A percentile compares a stretch with the other conserved stretches of the same genome.
Evolutionary conservation across 352 stramenopile species (phyloP).

Genomic region (Globisporangium orthogonon): DNA sequence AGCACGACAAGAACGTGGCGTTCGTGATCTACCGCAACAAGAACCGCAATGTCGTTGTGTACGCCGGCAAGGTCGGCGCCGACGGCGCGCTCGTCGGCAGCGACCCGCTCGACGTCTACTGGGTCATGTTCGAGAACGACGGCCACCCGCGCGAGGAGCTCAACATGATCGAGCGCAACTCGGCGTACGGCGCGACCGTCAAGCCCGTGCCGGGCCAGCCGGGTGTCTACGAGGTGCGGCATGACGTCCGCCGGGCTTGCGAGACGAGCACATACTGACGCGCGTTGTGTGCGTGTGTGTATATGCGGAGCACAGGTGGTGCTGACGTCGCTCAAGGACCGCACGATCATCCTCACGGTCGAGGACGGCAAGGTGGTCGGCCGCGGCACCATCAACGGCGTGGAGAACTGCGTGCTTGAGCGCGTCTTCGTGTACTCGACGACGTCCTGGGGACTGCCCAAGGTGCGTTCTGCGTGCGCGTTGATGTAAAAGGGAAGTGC

Average conservation of each 20-base stretch:
- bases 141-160: conserved; percentile 70
- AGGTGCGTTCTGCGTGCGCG: conserved; percentile 18
- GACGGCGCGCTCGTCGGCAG: conserved; percentile 56
- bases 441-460: conserved; percentile 82
- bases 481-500: neutral
- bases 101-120: conserved; percentile 82
- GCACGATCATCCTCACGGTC: conserved; percentile 62
- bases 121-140: conserved; percentile 89
- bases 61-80: conserved; percentile 55
- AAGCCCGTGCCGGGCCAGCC: conserved; percentile 62
- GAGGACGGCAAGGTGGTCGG: conserved; percentile 73
- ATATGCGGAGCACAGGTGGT: conserved; percentile 18
- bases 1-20: conserved; percentile 66
- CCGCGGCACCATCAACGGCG: conserved; percentile 64
- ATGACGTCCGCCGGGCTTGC: too few species aligned
- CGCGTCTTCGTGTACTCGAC: conserved; percentile 83
- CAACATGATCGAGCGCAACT: conserved; percentile 85
- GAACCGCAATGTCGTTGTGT: conserved; percentile 88
- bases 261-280: neutral
- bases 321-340: conserved; percentile 82
- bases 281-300: neutral
- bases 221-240: conserved; percentile 55
- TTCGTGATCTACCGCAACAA: conserved; percentile 89
- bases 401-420: conserved; percentile 63
- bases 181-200: conserved; percentile 67